Base-by-base conservation (phyloP, 2,329 filamentous ascomycete genomes). In the Thielaviopsis cerberus region DNA sequence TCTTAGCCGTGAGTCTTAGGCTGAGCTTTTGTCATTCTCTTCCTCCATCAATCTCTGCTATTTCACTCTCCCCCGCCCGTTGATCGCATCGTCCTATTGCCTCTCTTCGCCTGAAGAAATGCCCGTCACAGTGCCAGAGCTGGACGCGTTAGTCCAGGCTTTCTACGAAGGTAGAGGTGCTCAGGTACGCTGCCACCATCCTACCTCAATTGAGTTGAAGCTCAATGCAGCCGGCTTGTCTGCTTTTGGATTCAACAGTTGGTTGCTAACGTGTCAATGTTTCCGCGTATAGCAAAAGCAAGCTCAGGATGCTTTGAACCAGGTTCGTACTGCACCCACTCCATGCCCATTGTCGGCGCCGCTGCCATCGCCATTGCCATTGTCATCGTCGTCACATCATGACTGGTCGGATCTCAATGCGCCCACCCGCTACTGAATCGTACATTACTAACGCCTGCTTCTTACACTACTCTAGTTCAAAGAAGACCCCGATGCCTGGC, bases 121-220 rank as follows among this genome's bases (percentile, higher is more conserved):
- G 81, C 76, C 81, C 70, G 75, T 80, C 70, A 76, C 86, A 67
- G 91, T 98, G 73, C 82, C 86, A 72, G 92, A 98, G 82, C 83
- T 98, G 76, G 92, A 98, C 81, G 84, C 79, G 72, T 92, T 89
- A 65, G 91, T 97, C 78, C 90, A 87, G 71, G 83, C 88, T 76
- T 97, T 98, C 74, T 98, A 95, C 69, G 91, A 97, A 75, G 90
- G 90, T 70, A 86, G 91, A 72, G 92, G 92, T 66, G 88, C 96
- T 62, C 81, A 89, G 77, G 89, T 94, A 77, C 67, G 83, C 74
- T 62, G 57, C 64, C 22, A 22, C 24, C 41, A 48, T 54, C 34
- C 34, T 17, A n/a, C 15, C 34, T 41, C 34, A 41, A 41, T 41
- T 41, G 24, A 57, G 53, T 55, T 51, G 30, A 57, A 55, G 41